phyloP scores from a whole-genome alignment of 2,329 filamentous ascomycete genomes.

The Cladophialophora carrionii region DNA sequence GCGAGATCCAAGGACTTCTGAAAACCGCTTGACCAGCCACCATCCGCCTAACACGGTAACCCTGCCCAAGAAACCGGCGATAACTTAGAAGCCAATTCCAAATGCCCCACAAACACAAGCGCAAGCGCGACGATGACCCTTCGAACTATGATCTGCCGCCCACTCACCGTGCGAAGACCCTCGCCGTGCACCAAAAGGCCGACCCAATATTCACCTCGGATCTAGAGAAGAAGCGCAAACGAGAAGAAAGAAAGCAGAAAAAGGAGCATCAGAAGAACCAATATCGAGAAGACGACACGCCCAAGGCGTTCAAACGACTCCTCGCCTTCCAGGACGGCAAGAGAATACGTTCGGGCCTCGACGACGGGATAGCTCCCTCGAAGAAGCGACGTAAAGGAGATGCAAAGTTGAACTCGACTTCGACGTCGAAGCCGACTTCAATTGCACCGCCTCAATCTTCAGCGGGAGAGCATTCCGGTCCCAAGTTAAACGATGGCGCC shows the following conservation, averaged over 20 bases:
- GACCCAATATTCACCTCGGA: constrained; percentile 44
- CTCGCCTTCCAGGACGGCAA: constrained; percentile 71
- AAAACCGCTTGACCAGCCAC: not conserved
- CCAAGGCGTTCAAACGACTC: constrained; percentile 81
- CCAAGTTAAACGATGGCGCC: too few species aligned
- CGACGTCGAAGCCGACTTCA: constrained; percentile 26
- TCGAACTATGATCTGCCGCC: constrained; percentile 63
- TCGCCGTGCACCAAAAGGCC: constrained; percentile 49
- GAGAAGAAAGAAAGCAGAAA: constrained; percentile 39
- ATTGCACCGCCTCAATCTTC: too few species aligned
- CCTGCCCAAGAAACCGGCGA: not conserved
- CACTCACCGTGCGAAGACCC: constrained; percentile 60
- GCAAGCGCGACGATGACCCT: constrained; percentile 57
- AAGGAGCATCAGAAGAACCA: constrained; percentile 42
- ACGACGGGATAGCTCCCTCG: constrained; percentile 62
- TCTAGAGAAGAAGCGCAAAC: constrained; percentile 40
- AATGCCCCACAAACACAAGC: constrained; percentile 89
- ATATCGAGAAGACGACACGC: constrained; percentile 71
- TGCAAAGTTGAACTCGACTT: constrained; percentile 34
- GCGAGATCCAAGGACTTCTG: not conserved
- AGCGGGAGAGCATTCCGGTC: too few species aligned
- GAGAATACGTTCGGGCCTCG: constrained; percentile 65
- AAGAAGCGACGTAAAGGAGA: constrained; percentile 51
- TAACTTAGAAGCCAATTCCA: not conserved
- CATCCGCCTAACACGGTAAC: not conserved